These are phyloP conservation scores for Talaromyces islandicus DNA, from an alignment of 2,329 filamentous ascomycete genomes.

Conservation along the genomic window DNA sequence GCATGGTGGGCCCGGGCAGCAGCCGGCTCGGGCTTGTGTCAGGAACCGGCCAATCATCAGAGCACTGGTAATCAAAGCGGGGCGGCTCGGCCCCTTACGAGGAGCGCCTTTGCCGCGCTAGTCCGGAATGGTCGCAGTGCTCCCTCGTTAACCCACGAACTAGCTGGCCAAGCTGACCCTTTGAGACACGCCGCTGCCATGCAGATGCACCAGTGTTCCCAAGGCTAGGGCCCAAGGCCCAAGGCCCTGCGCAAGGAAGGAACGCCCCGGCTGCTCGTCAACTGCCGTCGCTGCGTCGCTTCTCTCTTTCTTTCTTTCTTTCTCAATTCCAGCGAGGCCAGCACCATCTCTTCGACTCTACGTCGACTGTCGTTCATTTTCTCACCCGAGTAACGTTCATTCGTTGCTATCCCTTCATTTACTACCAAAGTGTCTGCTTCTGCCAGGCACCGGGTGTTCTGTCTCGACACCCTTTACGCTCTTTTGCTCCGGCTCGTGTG, in stretches of 20 bases:
- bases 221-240: background rate
- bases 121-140: background rate
- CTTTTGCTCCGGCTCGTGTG: background rate
- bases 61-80: background rate
- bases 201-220: background rate
- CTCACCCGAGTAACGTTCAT: background rate
- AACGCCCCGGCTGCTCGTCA: background rate
- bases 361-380: background rate
- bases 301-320: background rate
- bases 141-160: background rate
- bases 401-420: background rate
- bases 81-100: conserved; percentile 1
- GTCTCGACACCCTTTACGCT: background rate
- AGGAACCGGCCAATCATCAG: conserved; percentile 4
- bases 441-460: background rate
- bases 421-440: background rate
- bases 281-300: background rate
- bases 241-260: background rate
- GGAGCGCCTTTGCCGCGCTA: background rate
- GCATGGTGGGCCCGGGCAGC: background rate
- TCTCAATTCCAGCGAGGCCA: background rate
- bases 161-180: background rate
- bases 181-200: background rate
- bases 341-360: background rate
- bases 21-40: background rate